Evolutionary conservation across 768 basidiomycete genomes (phyloP).

Genomic region (Leucocoprinus leucothites): DNA sequence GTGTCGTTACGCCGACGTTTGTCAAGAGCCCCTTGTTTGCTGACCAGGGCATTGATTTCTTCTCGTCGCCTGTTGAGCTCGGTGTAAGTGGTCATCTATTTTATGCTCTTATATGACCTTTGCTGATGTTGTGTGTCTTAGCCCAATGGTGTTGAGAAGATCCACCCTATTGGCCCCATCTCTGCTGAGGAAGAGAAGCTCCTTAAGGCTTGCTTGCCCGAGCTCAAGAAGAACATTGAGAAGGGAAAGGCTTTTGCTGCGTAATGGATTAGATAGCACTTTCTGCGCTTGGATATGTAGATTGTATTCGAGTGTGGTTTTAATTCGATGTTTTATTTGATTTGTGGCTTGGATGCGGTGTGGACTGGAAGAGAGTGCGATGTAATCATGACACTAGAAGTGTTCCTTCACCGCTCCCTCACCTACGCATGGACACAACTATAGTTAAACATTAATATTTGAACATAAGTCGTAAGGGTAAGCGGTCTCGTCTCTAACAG

Average conservation of each 20-base stretch:
- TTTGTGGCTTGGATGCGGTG: too few relatives aligned
- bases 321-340: not conserved
- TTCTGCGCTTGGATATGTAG: not conserved
- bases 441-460: too few relatives aligned
- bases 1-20: slow-evolving; percentile 80
- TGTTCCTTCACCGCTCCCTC: too few relatives aligned
- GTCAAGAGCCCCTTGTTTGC: slow-evolving; percentile 87
- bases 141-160: slow-evolving; percentile 89
- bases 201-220: slow-evolving; percentile 83
- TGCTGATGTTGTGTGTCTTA: slow-evolving; percentile 25
- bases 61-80: slow-evolving; percentile 92
- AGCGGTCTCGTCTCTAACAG: too few relatives aligned
- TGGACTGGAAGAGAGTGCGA: too few relatives aligned
- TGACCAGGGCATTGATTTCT: slow-evolving; percentile 87
- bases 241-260: slow-evolving; percentile 80
- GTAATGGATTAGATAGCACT: not conserved
- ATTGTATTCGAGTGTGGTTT: not conserved
- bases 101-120: not conserved
- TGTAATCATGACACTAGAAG: too few relatives aligned
- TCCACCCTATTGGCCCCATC: slow-evolving; percentile 78
- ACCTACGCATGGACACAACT: too few relatives aligned
- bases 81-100: slow-evolving; percentile 59
- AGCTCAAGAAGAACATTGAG: slow-evolving; percentile 97
- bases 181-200: slow-evolving; percentile 83
- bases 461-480: too few relatives aligned